Conservation (phyloP, 805 yeast genomes). For the Candida wancherniae region DNA sequence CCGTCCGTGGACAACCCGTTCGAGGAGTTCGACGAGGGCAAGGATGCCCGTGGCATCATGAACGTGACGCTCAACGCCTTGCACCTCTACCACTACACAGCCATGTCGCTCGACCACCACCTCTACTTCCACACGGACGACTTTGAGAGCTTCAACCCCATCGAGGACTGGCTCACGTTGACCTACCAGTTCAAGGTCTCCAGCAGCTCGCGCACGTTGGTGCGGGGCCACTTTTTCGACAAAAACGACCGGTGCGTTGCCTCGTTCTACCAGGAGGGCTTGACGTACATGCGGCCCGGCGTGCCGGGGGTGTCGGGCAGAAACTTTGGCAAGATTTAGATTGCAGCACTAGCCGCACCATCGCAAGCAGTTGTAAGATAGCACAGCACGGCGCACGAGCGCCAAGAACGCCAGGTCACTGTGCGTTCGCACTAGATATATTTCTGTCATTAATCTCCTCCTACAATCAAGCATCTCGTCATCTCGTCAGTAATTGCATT, state of each 20-base stretch:
- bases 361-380: too few species aligned
- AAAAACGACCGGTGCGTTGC: constrained; percentile 31
- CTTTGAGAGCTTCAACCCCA: constrained; percentile 23
- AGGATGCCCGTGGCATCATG: constrained; percentile 28
- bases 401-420: too few species aligned
- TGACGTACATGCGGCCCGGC: constrained; percentile 30
- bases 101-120: constrained; percentile 44
- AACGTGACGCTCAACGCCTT: constrained; percentile 12
- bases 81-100: constrained; percentile 36
- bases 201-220: constrained; percentile 32
- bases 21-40: constrained; percentile 28
- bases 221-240: constrained; percentile 34
- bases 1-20: constrained; percentile 30
- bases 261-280: constrained; percentile 39
- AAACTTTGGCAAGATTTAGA: constrained; percentile 4
- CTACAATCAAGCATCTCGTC: too few species aligned
- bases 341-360: too few species aligned
- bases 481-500: too few species aligned
- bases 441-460: too few species aligned
- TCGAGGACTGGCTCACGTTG: constrained; percentile 34
- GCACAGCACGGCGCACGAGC: too few species aligned
- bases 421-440: too few species aligned
- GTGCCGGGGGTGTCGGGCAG: constrained; percentile 10
- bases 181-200: constrained; percentile 33
- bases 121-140: constrained; percentile 36